Base-by-base conservation (phyloP, 495 filamentous ascomycete species). In the Parathielavia appendiculata region DNA sequence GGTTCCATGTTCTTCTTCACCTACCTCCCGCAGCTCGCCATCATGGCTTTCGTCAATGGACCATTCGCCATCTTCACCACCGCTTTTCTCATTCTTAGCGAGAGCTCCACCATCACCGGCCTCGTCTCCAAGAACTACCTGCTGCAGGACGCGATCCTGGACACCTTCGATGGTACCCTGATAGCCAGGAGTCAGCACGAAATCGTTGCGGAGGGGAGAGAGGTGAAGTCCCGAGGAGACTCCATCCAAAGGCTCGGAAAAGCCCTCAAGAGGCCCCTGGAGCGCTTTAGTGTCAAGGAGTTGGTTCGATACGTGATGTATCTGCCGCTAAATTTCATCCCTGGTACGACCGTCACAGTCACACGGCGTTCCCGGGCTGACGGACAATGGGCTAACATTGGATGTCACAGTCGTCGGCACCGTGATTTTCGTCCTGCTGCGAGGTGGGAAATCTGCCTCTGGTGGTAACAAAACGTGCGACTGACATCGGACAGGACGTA, bases 321-420 rank as follows among this genome's bases (percentile, higher is more conserved):
- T 64, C 75, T 97, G n/a, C 92, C 93, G 13, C 76, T 97, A 50
- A 97, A 96, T 70, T 86, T 96, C 57, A 87, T 98, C 43, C 93
- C 93, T 41, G 71, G 75, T 77, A 75, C 41, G 68, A 13, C 9
- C 23, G 23, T 22, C 43, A 13, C 11, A 14, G n/a, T 2, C 20
- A 30, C n/a, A 16, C 39, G 10, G 19, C 17, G 14, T 55, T 51
- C 22, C 19, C 8, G 5, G 5, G 26, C n/a, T 16, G 26, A 26
- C 1, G 7, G 17, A 38, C 20, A 51, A 26, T 6, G 26, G 26
- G 19, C 51, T 57, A 35, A 63, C 46, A 14, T 57, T 30, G 40
- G 26, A 13, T 36, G 32, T 17, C 14, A 47, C 59, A 76, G 81
- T 97, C 0, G 80, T 97, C 19, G 93, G 93, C 4, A 92, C 92